Evolutionary conservation across 306 rosid species (phyloP).

Genomic region (Cucumis cinereus): DNA sequence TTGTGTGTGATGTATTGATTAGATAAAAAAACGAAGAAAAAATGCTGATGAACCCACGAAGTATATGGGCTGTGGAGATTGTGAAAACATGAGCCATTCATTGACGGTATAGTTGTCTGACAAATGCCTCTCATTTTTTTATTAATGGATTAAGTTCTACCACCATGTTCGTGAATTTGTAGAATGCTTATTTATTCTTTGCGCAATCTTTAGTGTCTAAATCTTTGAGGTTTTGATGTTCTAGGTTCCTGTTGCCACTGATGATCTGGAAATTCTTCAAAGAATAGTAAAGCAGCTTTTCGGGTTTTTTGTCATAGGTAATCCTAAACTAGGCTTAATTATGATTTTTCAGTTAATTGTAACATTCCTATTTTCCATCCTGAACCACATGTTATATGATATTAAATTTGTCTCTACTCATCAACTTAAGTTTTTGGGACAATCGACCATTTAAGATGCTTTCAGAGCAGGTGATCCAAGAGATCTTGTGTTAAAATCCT

Average conservation of each 20-base stretch:
- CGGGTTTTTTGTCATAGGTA: slow-evolving; percentile 67
- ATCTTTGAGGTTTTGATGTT: not conserved
- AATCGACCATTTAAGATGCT: too few species aligned
- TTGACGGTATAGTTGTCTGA: slow-evolving; percentile 34
- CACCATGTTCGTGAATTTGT: not conserved
- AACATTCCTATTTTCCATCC: not conserved
- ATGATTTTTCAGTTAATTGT: not conserved
- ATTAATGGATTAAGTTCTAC: slow-evolving; percentile 7
- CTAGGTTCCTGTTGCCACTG: slow-evolving; percentile 84
- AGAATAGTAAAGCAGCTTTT: slow-evolving; percentile 64
- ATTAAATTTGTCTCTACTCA: not conserved
- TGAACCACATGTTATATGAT: not conserved
- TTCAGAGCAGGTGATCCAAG: too few species aligned
- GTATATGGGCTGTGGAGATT: slow-evolving; percentile 94
- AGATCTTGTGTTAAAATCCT: too few species aligned
- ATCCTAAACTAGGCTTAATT: slow-evolving; percentile 5
- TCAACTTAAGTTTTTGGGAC: not conserved
- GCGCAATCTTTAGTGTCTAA: not conserved
- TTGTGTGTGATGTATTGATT: slow-evolving; percentile 11
- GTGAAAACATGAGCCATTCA: slow-evolving; percentile 93
- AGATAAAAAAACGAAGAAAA: slow-evolving; percentile 79
- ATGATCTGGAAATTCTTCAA: slow-evolving; percentile 69
- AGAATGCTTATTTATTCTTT: not conserved
- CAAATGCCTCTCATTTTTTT: not conserved
- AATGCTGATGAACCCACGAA: slow-evolving; percentile 74